Evolutionary conservation across 768 basidiomycete genomes (phyloP).

Genomic region (Agrocybe pediades): DNA sequence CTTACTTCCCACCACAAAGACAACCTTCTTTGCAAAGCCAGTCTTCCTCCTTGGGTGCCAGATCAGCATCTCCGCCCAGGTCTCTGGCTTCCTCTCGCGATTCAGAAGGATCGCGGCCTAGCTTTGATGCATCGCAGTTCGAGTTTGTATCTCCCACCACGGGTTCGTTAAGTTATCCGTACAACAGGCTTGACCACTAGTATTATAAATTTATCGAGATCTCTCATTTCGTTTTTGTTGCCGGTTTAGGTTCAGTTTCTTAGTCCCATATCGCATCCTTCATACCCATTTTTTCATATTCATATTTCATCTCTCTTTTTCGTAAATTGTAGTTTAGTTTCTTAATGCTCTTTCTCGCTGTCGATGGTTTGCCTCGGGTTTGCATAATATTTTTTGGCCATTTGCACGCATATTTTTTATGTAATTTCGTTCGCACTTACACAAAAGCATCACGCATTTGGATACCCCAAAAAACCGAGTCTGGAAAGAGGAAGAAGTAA

Average conservation of each 20-base stretch:
- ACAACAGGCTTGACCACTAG: slow-evolving; percentile 51
- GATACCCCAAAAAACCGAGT: background rate
- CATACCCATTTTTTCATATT: slow-evolving; percentile 11
- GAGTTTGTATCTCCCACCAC: slow-evolving; percentile 63
- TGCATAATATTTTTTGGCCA: slow-evolving; percentile 1
- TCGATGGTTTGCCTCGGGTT: slow-evolving; percentile 6
- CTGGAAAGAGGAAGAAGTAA: background rate
- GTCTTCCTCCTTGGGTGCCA: slow-evolving; percentile 17
- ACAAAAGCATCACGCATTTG: background rate
- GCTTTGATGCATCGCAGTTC: slow-evolving; percentile 67
- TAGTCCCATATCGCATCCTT: slow-evolving; percentile 3
- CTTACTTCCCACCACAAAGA: slow-evolving; percentile 27
- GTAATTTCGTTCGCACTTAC: background rate
- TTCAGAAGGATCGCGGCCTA: slow-evolving; percentile 46
- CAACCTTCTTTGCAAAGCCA: slow-evolving; percentile 16
- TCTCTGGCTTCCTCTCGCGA: slow-evolving; percentile 45
- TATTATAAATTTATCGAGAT: slow-evolving; percentile 2
- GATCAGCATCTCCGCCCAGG: slow-evolving; percentile 32
- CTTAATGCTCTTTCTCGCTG: slow-evolving; percentile 14
- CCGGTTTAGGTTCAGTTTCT: slow-evolving; percentile 2
- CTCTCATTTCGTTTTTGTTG: background rate
- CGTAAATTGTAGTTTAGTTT: slow-evolving; percentile 19
- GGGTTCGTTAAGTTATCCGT: slow-evolving; percentile 55
- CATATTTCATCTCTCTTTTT: slow-evolving; percentile 15
- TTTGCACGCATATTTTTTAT: slow-evolving; percentile 6